Evolutionary conservation across 2,329 filamentous ascomycete species (phyloP).

Genomic region (Didymella glomerata): DNA sequence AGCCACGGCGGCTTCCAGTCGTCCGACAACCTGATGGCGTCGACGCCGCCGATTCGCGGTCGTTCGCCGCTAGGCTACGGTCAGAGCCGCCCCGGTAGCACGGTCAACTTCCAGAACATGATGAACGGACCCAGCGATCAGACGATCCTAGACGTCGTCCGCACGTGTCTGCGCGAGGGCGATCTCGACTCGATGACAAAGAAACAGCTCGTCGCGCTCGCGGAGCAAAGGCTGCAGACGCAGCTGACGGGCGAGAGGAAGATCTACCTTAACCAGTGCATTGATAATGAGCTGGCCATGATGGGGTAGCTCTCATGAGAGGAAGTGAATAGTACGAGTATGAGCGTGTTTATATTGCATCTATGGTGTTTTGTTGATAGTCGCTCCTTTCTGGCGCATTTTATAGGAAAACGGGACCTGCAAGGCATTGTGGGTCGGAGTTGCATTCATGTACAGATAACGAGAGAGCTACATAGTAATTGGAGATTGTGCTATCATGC

Average conservation of each 20-base stretch:
- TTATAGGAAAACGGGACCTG: slow-evolving; percentile 18
- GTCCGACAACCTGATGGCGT: slow-evolving; percentile 52
- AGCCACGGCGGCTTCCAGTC: slow-evolving; percentile 55
- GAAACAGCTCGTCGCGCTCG: slow-evolving; percentile 86
- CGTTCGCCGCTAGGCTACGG: slow-evolving; percentile 61
- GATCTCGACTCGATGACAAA: slow-evolving; percentile 98
- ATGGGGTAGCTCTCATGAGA: slow-evolving; percentile 67
- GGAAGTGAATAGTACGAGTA: too few species aligned
- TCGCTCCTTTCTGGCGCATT: slow-evolving; percentile 20
- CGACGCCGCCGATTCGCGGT: slow-evolving; percentile 49
- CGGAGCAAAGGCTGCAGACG: slow-evolving; percentile 91
- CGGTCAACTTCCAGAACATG: slow-evolving; percentile 66
- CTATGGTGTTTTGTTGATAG: slow-evolving; percentile 22
- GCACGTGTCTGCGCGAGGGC: slow-evolving; percentile 82
- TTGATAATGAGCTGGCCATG: slow-evolving; percentile 90
- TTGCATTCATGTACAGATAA: slow-evolving; percentile 10
- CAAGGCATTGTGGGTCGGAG: slow-evolving; percentile 14
- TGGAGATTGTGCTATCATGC: neutral
- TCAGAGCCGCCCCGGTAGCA: slow-evolving; percentile 62
- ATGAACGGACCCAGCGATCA: slow-evolving; percentile 76
- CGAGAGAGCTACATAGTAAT: slow-evolving; percentile 18
- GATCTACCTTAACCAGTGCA: slow-evolving; percentile 89
- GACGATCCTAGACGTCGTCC: slow-evolving; percentile 84
- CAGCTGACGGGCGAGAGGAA: slow-evolving; percentile 86
- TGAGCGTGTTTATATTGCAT: slow-evolving; percentile 30